A percentile compares a stretch with the other conserved stretches of the same genome.
phyloP scores from a whole-genome alignment of 1,284 basidiomycete genomes.

The Peniophora sp. region DNA sequence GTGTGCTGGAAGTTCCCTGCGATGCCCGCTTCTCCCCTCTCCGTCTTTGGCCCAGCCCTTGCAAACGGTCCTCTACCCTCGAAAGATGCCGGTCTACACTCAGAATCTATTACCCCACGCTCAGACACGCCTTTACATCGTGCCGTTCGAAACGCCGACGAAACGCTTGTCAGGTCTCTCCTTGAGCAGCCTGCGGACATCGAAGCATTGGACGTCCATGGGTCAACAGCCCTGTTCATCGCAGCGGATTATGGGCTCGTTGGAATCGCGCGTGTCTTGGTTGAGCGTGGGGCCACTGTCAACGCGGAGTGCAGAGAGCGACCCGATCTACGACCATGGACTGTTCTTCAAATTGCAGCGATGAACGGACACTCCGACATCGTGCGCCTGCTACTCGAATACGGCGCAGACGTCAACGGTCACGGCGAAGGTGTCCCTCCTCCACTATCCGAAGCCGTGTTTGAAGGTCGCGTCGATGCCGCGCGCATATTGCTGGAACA shows the following conservation, averaged over 20 bases:
- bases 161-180: background rate
- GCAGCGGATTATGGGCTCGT: background rate
- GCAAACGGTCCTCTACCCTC: too few relatives aligned
- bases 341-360: background rate
- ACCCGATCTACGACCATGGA: background rate
- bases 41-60: too few relatives aligned
- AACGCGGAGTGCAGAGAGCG: background rate
- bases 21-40: too few relatives aligned
- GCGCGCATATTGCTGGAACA: slow-evolving; percentile 6
- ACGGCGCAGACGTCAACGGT: slow-evolving; percentile 1
- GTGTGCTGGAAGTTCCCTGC: too few relatives aligned
- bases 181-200: background rate
- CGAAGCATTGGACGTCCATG: background rate
- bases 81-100: too few relatives aligned
- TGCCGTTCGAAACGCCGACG: background rate
- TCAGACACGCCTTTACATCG: background rate
- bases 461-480: background rate
- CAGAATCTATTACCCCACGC: too few relatives aligned
- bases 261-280: background rate
- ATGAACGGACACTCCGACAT: background rate
- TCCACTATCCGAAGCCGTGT: background rate
- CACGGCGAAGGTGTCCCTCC: background rate
- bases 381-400: background rate
- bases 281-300: background rate
- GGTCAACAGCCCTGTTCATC: background rate